Percentiles rank a stretch among this genome's conserved stretches.
These are phyloP conservation scores for Lasiosphaeria miniovina DNA, from an alignment of 495 filamentous ascomycete species.

Conservation along the genomic window DNA sequence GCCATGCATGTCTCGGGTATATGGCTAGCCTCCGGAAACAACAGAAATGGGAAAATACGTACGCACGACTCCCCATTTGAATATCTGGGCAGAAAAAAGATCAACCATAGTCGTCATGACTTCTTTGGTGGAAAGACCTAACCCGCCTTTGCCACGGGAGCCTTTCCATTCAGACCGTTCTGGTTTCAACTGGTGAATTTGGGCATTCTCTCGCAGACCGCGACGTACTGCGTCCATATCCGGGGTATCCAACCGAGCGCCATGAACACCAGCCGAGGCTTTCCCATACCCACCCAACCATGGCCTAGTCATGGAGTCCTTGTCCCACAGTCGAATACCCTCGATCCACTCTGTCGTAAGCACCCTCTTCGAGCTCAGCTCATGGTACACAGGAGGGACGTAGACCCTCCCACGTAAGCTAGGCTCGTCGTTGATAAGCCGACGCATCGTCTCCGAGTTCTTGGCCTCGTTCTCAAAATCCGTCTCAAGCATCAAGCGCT, in stretches of 20 bases:
- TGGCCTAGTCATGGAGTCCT: slow-evolving; percentile 63
- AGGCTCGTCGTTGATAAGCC: slow-evolving; percentile 72
- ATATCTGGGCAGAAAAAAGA: slow-evolving; percentile 94
- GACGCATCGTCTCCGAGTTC: slow-evolving; percentile 81
- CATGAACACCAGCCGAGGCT: slow-evolving; percentile 75
- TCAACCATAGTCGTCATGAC: slow-evolving; percentile 97
- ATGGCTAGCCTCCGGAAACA: too few species aligned
- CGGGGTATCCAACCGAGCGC: slow-evolving; percentile 58
- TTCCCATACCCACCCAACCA: slow-evolving; percentile 75
- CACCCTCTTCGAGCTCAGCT: slow-evolving; percentile 77
- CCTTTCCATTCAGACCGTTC: slow-evolving; percentile 78
- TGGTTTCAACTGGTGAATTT: slow-evolving; percentile 65
- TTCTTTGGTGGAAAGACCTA: slow-evolving; percentile 75
- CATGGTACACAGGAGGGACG: slow-evolving; percentile 78
- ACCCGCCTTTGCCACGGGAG: slow-evolving; percentile 63
- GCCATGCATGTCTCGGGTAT: too few species aligned
- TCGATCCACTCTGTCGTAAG: slow-evolving; percentile 98
- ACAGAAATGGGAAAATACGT: too few species aligned
- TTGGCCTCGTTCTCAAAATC: slow-evolving; percentile 89
- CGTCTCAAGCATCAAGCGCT: slow-evolving; percentile 84
- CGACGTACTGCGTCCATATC: slow-evolving; percentile 39
- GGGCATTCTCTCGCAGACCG: slow-evolving; percentile 41
- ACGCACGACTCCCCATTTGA: slow-evolving; percentile 83
- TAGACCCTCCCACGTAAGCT: slow-evolving; percentile 77
- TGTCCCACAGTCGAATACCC: slow-evolving; percentile 87